These are phyloP conservation scores for Pseudohyphozyma bogoriensis DNA, from an alignment of 768 basidiomycete genomes.

Conservation along the genomic window DNA sequence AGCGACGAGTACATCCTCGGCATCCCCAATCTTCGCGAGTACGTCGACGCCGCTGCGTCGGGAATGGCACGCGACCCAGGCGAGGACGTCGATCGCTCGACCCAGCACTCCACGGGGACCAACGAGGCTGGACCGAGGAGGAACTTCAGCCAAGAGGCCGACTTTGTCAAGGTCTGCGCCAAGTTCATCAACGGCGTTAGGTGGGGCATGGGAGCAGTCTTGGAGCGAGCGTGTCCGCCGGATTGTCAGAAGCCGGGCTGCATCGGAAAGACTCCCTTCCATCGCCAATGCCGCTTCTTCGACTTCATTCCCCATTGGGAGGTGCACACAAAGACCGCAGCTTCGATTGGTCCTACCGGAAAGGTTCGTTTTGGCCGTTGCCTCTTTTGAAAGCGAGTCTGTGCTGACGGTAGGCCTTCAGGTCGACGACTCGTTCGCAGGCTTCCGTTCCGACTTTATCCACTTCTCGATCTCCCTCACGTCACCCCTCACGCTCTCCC, in stretches of 20 bases:
- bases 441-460: constrained; percentile 86
- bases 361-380: constrained; percentile 14
- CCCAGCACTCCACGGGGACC: neutral
- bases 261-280: constrained; percentile 49
- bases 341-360: constrained; percentile 24
- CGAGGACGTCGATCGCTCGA: constrained; percentile 5
- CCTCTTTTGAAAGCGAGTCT: neutral
- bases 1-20: constrained; percentile 72
- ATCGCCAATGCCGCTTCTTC: constrained; percentile 70
- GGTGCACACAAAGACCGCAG: constrained; percentile 40
- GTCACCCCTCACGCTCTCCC: constrained; percentile 38
- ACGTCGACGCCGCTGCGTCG: constrained; percentile 36
- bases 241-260: constrained; percentile 45
- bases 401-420: constrained; percentile 4
- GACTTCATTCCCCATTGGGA: constrained; percentile 70
- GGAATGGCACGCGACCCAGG: constrained; percentile 27
- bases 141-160: constrained; percentile 27
- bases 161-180: constrained; percentile 62
- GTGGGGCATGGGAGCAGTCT: constrained; percentile 70
- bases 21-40: constrained; percentile 50
- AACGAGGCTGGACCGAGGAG: constrained; percentile 3
- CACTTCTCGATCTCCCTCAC: constrained; percentile 80
- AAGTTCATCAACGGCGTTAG: constrained; percentile 73
- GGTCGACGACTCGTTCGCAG: constrained; percentile 63
- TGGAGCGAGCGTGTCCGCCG: constrained; percentile 65